Evolutionary conservation across 371 early-diverging fungal species (phyloP), one percentile per base, ranked within the genome.

Genomic region (Zopfochytrium polystomum): DNA sequence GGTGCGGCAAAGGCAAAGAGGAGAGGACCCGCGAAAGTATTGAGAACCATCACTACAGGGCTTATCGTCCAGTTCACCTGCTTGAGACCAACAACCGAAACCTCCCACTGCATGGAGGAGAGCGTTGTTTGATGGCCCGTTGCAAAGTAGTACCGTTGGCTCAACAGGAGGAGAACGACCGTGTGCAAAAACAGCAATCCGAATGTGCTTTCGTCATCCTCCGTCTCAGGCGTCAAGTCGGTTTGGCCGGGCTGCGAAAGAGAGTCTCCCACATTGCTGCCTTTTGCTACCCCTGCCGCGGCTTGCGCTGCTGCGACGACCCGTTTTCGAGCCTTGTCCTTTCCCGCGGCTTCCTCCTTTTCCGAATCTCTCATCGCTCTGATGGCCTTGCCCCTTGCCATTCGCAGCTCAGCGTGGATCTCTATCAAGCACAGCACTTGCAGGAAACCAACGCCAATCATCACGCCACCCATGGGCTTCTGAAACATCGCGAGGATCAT

Each of bases 101-200:
- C 80, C 29, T 86, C 83, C 92, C 92, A 95, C 52, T 93, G 92
- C 26, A 95, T 81, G n/a, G 91, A 85, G 2, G 90, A 80, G 42
- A 94, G 76, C 1, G 90, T 90, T 46, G 86, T 84, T 70, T 97
- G 97, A 67, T 97, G 96, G 4, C 91, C 93, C 0, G 96, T 92
- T 4, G 85, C 78, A 71, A 93, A 95, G 67, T 88, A 95, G n/a
- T 78, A 70, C 33, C 83, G 84, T 27, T 85, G 84, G 0, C 87
- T 85, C 30, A 87, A 65, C 47, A 85, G 48, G 7, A 66, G 44
- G 35, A 75, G 63, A 29, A 75, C 29, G 3, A 66, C 57, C 20
- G 54, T 22, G 35, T 56, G 52, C 47, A 55, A 51, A 1, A 52
- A 34, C 11, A 76, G 27, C 31, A 76, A 65, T 22, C 72, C 50